These are phyloP conservation scores for Crassisporium funariophilum DNA, from an alignment of 768 basidiomycete genomes.

Conservation along the genomic window DNA sequence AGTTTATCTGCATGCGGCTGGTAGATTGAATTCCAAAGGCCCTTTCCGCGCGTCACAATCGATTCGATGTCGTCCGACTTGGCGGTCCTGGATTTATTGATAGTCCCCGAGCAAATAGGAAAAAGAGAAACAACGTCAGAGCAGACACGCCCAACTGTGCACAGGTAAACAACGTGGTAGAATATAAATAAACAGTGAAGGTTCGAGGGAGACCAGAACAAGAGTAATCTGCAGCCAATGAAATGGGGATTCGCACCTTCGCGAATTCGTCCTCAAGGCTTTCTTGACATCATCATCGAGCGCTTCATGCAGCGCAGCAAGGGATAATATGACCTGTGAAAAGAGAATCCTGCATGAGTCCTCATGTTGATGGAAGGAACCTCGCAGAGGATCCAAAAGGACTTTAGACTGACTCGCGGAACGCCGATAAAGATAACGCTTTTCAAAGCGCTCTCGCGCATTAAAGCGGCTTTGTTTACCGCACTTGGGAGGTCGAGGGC, in stretches of 20 bases:
- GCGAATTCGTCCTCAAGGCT: conserved; percentile 64
- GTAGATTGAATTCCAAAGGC: conserved; percentile 87
- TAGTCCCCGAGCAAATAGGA: too few relatives aligned
- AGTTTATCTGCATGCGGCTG: conserved; percentile 88
- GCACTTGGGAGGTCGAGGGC: conserved; percentile 54
- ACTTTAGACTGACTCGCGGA: conserved; percentile 62
- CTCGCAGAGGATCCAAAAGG: conserved; percentile 1
- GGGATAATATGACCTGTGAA: conserved; percentile 76
- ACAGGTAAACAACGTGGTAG: neutral
- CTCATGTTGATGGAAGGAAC: conserved; percentile 2
- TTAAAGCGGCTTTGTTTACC: conserved; percentile 75
- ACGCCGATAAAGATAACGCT: conserved; percentile 89
- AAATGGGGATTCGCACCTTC: conserved; percentile 48
- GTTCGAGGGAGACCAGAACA: conserved; percentile 10
- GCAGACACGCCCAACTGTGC: too few relatives aligned
- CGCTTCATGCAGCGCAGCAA: conserved; percentile 73
- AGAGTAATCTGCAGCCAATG: conserved; percentile 16
- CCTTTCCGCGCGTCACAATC: conserved; percentile 66
- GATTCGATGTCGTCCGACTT: conserved; percentile 67
- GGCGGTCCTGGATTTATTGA: conserved; percentile 49
- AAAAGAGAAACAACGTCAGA: too few relatives aligned
- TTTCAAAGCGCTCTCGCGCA: conserved; percentile 89
- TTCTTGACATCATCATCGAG: conserved; percentile 82
- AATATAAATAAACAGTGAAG: conserved; percentile 13
- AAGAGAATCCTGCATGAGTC: conserved; percentile 8